phyloP scores from a whole-genome alignment of 345 rosid species.

The Ricinus communis region DNA sequence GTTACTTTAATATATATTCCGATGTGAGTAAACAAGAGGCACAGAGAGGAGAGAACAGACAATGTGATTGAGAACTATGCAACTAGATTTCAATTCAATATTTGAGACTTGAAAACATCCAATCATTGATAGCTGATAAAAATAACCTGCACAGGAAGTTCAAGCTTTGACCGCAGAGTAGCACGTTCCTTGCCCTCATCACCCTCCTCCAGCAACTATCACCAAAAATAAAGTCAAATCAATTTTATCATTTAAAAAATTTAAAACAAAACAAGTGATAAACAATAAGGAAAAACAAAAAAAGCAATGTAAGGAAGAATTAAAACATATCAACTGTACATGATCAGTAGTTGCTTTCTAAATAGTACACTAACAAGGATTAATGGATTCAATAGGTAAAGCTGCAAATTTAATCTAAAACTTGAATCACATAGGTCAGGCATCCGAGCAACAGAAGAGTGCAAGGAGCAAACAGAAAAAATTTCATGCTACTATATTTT shows the following conservation, averaged over 20 bases:
- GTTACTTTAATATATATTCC: background rate
- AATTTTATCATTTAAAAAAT: background rate
- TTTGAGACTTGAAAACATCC: background rate
- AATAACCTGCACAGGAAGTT: conserved; percentile 96
- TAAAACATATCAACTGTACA: background rate
- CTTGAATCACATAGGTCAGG: background rate
- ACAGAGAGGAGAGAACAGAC: background rate
- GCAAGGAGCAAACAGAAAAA: background rate
- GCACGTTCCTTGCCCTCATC: conserved; percentile 90
- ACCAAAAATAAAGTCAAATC: conserved; percentile 24
- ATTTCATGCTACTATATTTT: background rate
- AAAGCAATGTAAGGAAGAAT: too few relatives aligned
- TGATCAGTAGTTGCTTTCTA: background rate
- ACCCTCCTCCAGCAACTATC: conserved; percentile 87
- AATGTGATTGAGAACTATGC: background rate
- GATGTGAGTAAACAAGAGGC: background rate
- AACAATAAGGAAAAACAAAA: background rate
- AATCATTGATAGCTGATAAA: conserved; percentile 6
- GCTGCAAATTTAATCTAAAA: background rate
- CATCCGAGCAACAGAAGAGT: background rate
- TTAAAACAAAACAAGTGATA: too few relatives aligned
- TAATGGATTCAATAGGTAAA: background rate
- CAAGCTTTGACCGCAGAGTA: conserved; percentile 92
- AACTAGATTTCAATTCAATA: background rate
- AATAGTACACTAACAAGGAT: background rate